A percentile compares a stretch with the other conserved stretches of the same genome.
phyloP scores from a whole-genome alignment of 192 early-diverging fungal species.

The Kappamyces sp. region DNA sequence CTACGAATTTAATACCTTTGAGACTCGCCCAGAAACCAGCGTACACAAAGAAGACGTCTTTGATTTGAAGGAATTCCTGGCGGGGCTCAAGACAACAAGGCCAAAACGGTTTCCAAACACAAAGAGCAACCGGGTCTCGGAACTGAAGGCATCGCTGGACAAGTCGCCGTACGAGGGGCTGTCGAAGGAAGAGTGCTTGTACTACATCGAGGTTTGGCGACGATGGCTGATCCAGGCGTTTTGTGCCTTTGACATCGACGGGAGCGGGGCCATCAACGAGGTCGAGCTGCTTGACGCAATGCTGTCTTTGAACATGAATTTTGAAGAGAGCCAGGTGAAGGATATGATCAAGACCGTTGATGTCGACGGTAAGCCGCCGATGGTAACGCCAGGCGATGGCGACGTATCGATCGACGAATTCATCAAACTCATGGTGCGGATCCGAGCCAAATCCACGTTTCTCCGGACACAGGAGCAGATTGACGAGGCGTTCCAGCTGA shows the following conservation, averaged over 20 bases:
- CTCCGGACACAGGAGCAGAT: slow-evolving; percentile 6
- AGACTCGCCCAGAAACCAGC: background rate
- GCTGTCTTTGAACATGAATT: slow-evolving; percentile 2
- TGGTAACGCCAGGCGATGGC: background rate
- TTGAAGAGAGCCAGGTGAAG: background rate
- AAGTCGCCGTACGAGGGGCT: background rate
- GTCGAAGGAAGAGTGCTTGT: slow-evolving; percentile 9
- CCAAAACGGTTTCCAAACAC: background rate
- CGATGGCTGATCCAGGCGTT: background rate
- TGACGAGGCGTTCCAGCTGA: background rate
- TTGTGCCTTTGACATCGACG: slow-evolving; percentile 12
- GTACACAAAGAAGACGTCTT: background rate
- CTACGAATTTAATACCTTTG: background rate
- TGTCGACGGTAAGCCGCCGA: background rate
- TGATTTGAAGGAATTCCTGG: background rate
- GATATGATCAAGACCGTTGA: slow-evolving; percentile 6
- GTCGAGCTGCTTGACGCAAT: background rate
- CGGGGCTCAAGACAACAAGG: background rate
- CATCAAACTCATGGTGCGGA: slow-evolving; percentile 1
- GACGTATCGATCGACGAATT: slow-evolving; percentile 15
- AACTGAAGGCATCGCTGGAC: background rate
- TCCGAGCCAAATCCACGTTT: background rate
- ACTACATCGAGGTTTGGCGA: slow-evolving; percentile 1
- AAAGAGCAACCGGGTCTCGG: background rate
- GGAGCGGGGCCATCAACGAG: background rate